A percentile compares a stretch with the other conserved stretches of the same genome.
These are phyloP conservation scores for Lippia alba DNA, from an alignment of 305 asterid species.

Conservation along the genomic window DNA sequence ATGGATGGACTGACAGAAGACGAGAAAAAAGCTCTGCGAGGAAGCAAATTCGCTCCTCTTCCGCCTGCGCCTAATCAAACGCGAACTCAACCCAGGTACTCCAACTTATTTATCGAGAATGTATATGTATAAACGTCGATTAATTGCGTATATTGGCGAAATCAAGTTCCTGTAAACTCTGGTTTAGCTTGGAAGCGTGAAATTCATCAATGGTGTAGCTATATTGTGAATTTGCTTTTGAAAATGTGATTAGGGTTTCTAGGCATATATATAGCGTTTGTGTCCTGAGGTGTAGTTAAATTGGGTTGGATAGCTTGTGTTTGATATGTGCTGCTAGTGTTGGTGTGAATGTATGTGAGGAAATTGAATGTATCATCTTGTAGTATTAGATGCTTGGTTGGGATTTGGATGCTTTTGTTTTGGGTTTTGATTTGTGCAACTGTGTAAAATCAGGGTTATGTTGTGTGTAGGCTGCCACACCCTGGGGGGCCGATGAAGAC, in stretches of 20 bases:
- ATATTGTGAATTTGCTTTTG: constrained; percentile 5
- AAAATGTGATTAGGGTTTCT: constrained; percentile 31
- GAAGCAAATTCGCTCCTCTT: constrained; percentile 96
- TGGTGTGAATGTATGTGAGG: too few relatives aligned
- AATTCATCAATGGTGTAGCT: constrained; percentile 6
- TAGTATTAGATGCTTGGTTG: constrained; percentile 8
- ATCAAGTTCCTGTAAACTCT: neutral
- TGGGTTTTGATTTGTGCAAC: constrained; percentile 13
- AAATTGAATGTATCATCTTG: neutral
- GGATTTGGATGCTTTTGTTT: constrained; percentile 23
- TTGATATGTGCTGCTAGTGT: constrained; percentile 22
- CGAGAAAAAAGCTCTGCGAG: constrained; percentile 86
- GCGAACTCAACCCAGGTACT: constrained; percentile 65
- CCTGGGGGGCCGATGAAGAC: constrained; percentile 99
- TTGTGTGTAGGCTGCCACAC: constrained; percentile 76
- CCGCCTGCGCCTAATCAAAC: constrained; percentile 56
- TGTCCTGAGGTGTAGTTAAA: constrained; percentile 3
- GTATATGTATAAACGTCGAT: neutral
- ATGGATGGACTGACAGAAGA: constrained; percentile 84
- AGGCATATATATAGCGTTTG: neutral
- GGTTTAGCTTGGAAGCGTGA: constrained; percentile 6
- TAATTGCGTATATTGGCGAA: constrained; percentile 6
- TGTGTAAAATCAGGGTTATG: constrained; percentile 24
- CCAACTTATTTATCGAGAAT: neutral
- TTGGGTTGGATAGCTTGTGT: constrained; percentile 6